These are phyloP conservation scores for Fraxinus americana DNA, from an alignment of 257 asterid genomes.

Conservation along the genomic window DNA sequence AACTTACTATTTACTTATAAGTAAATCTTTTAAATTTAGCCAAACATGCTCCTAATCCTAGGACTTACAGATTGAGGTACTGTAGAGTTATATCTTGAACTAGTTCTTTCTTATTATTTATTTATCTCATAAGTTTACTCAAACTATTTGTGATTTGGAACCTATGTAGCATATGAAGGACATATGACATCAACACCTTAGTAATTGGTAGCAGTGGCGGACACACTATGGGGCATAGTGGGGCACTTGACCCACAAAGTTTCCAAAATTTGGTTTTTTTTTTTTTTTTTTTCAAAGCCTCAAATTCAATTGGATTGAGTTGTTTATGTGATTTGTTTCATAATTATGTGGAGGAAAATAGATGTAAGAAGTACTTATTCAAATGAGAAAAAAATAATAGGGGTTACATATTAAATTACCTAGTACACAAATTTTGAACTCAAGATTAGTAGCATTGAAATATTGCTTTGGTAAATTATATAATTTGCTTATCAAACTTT, in stretches of 20 bases:
- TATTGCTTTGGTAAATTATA: not conserved
- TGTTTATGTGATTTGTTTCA: too few species aligned
- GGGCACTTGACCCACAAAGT: too few species aligned
- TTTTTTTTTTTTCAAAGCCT: too few species aligned
- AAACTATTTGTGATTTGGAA: slow-evolving; percentile 72
- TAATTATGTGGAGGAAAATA: too few species aligned
- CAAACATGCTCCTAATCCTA: not conserved
- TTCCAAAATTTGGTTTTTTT: too few species aligned
- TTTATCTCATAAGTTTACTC: not conserved
- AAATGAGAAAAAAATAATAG: too few species aligned
- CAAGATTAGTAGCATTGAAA: not conserved
- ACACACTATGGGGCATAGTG: too few species aligned
- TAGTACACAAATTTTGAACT: too few species aligned
- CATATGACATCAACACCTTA: slow-evolving; percentile 87
- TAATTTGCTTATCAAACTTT: not conserved
- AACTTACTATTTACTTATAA: not conserved
- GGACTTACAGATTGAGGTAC: not conserved
- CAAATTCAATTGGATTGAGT: too few species aligned
- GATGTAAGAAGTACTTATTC: too few species aligned
- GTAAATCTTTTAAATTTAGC: not conserved
- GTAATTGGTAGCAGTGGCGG: slow-evolving; percentile 29
- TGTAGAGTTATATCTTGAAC: not conserved
- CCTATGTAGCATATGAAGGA: slow-evolving; percentile 49
- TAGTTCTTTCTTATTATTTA: too few species aligned
- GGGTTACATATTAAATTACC: not conserved